These are phyloP conservation scores for Capsicum rhomboideum DNA, from an alignment of 257 asterid species.

Conservation along the genomic window DNA sequence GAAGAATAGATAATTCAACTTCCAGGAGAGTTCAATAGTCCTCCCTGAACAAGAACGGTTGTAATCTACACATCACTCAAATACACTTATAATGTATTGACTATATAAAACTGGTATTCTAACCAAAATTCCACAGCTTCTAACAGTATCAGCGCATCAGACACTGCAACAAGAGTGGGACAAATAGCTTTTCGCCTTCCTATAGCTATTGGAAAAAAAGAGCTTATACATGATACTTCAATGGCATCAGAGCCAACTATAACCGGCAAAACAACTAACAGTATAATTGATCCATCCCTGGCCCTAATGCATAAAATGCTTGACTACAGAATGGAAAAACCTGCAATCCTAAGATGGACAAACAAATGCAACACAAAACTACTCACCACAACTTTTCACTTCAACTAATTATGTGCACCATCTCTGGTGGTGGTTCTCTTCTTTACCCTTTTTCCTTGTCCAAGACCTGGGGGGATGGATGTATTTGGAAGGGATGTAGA, in stretches of 20 bases:
- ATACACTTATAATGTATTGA: constrained; percentile 28
- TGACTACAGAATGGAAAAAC: neutral
- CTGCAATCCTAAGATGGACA: neutral
- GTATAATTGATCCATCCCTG: neutral
- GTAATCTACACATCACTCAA: constrained; percentile 65
- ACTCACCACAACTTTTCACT: neutral
- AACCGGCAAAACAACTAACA: neutral
- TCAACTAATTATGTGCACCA: neutral
- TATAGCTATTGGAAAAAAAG: neutral
- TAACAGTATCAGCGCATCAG: neutral
- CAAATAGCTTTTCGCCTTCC: neutral
- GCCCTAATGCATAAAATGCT: neutral
- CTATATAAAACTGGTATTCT: neutral
- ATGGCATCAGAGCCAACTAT: neutral
- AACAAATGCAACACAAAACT: neutral
- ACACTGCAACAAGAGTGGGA: neutral
- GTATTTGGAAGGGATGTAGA: neutral
- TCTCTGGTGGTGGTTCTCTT: neutral
- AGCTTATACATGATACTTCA: neutral
- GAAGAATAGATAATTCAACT: constrained; percentile 74
- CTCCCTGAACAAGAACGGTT: constrained; percentile 85
- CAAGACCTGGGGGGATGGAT: neutral
- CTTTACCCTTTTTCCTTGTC: neutral
- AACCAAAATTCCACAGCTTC: constrained; percentile 5
- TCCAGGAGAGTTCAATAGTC: constrained; percentile 82